Percentiles rank a stretch among this genome's conserved stretches.
Conservation (phyloP, 2,329 filamentous ascomycete genomes). For the Pseudocercospora eumusae region DNA sequence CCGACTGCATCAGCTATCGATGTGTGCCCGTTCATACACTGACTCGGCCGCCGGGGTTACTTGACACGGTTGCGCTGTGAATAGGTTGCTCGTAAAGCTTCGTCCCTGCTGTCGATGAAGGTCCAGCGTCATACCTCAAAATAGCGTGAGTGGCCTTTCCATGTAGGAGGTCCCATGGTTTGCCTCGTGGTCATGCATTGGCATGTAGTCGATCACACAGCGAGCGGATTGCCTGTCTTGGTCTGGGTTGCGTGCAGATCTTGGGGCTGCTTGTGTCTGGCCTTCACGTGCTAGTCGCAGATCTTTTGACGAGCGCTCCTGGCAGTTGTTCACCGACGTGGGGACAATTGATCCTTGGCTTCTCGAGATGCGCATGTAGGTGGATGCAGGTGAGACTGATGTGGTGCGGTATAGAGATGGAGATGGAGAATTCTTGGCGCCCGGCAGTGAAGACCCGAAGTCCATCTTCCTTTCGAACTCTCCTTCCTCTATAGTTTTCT, state of each 20-base stretch:
- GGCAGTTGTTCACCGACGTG: too few species aligned
- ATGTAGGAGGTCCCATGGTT: background rate
- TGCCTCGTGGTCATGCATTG: background rate
- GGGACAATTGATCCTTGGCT: too few species aligned
- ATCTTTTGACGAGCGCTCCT: too few species aligned
- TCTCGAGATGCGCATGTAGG: background rate
- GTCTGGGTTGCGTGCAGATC: constrained; percentile 3
- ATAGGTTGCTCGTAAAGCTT: too few species aligned
- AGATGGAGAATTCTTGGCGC: background rate
- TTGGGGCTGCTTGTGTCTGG: background rate
- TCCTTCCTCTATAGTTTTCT: too few species aligned
- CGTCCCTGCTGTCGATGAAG: too few species aligned
- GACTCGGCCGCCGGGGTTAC: too few species aligned
- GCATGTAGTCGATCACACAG: background rate
- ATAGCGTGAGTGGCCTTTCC: background rate
- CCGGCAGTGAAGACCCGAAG: too few species aligned
- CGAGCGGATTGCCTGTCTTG: constrained; percentile 3
- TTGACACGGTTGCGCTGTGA: too few species aligned
- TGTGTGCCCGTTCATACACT: too few species aligned
- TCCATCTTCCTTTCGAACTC: too few species aligned
- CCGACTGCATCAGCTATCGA: too few species aligned
- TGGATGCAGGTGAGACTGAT: background rate
- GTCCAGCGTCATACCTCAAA: background rate
- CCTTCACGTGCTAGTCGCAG: background rate
- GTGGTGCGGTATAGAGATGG: background rate